Conservation (phyloP, 2,329 filamentous ascomycete genomes). For the Mycosphaerella sp. region DNA sequence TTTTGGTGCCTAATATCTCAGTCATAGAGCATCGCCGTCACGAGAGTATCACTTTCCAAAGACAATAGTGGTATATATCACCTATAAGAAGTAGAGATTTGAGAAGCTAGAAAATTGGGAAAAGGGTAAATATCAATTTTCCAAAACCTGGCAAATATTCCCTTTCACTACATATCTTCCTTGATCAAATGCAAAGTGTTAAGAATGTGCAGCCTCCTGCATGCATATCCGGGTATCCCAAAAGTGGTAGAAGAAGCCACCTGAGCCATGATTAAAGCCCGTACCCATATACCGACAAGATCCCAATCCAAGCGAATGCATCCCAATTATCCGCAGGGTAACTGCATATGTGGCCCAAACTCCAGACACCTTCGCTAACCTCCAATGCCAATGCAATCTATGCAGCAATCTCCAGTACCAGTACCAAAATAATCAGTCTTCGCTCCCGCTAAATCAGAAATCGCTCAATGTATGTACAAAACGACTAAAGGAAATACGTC, state of each 20-base stretch:
- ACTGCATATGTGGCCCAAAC: not conserved
- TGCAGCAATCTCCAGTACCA: not conserved
- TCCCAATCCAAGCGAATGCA: not conserved
- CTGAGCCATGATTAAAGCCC: not conserved
- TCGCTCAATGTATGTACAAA: not conserved
- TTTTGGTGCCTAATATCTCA: too few relatives aligned
- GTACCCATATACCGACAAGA: conserved; percentile 1
- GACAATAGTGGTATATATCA: too few relatives aligned
- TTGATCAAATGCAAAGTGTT: not conserved
- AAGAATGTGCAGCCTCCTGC: not conserved
- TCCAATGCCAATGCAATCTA: not conserved
- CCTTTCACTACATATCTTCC: not conserved
- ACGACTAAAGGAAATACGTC: not conserved
- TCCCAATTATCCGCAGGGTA: not conserved
- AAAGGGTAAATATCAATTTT: not conserved
- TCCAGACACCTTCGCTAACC: not conserved
- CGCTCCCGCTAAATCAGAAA: not conserved
- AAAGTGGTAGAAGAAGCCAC: not conserved
- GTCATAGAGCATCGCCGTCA: too few relatives aligned
- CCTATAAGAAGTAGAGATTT: too few relatives aligned
- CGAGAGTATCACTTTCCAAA: too few relatives aligned
- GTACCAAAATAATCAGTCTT: not conserved
- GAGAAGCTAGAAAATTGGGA: too few relatives aligned
- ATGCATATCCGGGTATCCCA: conserved; percentile 1
- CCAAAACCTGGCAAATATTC: not conserved